Conservation (phyloP, 768 basidiomycete species). For the Leucosporidium yakuticum region DNA sequence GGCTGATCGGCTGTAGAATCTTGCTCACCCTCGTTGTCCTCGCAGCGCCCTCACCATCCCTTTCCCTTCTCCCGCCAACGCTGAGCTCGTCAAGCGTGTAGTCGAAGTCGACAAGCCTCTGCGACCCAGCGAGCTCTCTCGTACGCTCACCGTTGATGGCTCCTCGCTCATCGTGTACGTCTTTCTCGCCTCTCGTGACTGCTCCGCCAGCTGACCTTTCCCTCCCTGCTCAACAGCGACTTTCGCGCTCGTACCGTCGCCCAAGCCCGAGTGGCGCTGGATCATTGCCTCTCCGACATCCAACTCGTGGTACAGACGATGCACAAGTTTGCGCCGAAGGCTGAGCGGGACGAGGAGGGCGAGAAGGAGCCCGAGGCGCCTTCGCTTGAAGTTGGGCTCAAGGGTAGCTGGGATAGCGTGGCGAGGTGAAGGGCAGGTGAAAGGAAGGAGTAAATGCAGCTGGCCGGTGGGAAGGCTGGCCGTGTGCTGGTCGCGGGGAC, state of each 20-base stretch:
- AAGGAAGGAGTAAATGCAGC: no score
- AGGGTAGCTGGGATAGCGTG: conserved; percentile 26
- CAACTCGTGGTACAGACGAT: conserved; percentile 35
- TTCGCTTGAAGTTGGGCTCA: conserved; percentile 22
- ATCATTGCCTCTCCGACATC: conserved; percentile 29
- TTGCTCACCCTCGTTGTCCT: neutral
- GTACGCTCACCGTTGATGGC: conserved; percentile 8
- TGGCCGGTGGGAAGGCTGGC: no score
- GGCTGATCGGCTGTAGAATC: no score
- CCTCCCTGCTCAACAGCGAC: neutral
- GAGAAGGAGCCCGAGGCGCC: conserved; percentile 7
- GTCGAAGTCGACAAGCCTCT: conserved; percentile 28
- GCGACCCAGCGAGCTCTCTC: conserved; percentile 12
- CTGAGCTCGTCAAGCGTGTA: conserved; percentile 25
- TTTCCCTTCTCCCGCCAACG: conserved; percentile 17
- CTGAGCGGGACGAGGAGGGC: neutral
- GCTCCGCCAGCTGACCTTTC: neutral
- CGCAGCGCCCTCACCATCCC: conserved; percentile 28
- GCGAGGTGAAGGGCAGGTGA: neutral
- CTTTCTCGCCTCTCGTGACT: neutral
- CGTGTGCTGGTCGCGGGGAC: no score
- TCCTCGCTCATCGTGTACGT: conserved; percentile 14
- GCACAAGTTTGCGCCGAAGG: conserved; percentile 27
- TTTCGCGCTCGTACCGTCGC: conserved; percentile 6
- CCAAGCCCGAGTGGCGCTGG: conserved; percentile 29